phyloP scores from a whole-genome alignment of 352 stramenopile genomes.

The Phytophthora pistaciae region DNA sequence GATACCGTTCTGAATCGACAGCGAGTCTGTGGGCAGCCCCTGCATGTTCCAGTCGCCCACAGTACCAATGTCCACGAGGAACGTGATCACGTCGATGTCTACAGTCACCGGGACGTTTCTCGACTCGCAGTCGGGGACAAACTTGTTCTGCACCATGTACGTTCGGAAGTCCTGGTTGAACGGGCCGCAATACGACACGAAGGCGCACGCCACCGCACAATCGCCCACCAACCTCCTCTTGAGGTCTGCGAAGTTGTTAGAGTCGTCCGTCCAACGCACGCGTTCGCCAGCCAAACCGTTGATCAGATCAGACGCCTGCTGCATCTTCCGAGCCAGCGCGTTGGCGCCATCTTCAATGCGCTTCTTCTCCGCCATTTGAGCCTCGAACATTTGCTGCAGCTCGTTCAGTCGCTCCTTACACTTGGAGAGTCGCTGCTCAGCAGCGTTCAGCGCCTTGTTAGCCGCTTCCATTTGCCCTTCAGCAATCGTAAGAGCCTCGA shows the following conservation, averaged over 20 bases:
- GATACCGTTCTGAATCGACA: conserved; percentile 99
- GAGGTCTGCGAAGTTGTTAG: conserved; percentile 97
- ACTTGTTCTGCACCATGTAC: conserved; percentile 98
- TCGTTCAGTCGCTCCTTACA: conserved; percentile 96
- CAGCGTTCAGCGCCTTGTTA: conserved; percentile 95
- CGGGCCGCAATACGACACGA: conserved; percentile 98
- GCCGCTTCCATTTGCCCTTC: conserved; percentile 98
- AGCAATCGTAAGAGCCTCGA: conserved; percentile 96
- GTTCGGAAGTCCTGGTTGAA: conserved; percentile 99
- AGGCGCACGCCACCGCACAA: conserved; percentile 97
- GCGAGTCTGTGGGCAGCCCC: conserved; percentile 95
- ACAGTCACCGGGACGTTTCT: conserved; percentile 94
- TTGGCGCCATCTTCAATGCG: conserved; percentile 97
- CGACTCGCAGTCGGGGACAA: conserved; percentile 93
- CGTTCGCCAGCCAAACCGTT: conserved; percentile 96
- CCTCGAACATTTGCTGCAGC: conserved; percentile 97
- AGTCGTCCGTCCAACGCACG: conserved; percentile 98
- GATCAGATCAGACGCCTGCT: conserved; percentile 97
- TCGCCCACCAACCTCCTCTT: conserved; percentile 97
- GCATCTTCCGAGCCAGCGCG: conserved; percentile 97
- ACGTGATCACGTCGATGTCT: conserved; percentile 97
- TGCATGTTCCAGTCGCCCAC: conserved; percentile 99
- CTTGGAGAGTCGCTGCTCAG: conserved; percentile 92
- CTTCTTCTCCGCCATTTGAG: conserved; percentile 97
- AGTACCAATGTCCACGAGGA: conserved; percentile 97